These are phyloP conservation scores for Straminergon stramineum DNA, from an alignment of 225 moss, liverwort and hornwort genomes.

Conservation along the genomic window DNA sequence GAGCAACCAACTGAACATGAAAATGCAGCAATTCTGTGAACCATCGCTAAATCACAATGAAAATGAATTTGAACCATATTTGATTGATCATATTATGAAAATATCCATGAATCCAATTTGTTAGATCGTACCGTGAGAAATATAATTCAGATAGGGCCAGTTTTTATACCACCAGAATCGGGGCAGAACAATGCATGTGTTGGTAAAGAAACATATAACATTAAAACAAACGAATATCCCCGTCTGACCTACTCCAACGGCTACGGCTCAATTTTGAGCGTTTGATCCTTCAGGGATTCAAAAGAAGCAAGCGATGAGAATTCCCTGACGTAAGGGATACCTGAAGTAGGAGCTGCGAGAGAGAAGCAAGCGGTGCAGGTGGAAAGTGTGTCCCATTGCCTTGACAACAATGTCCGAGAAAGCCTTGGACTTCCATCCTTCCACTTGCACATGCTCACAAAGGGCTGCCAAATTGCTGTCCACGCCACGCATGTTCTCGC, in stretches of 20 bases:
- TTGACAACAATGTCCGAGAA: constrained; percentile 47
- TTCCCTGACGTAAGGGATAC: neutral
- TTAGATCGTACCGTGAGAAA: neutral
- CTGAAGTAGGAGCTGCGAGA: constrained; percentile 57
- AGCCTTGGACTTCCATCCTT: constrained; percentile 40
- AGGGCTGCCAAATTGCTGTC: constrained; percentile 36
- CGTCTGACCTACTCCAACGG: neutral
- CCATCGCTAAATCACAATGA: neutral
- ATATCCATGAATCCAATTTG: neutral
- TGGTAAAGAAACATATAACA: neutral
- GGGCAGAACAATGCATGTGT: neutral
- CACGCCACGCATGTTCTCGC: constrained; percentile 14
- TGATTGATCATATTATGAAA: neutral
- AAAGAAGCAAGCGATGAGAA: neutral
- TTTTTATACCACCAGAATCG: neutral
- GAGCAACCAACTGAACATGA: neutral
- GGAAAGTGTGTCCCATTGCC: constrained; percentile 46
- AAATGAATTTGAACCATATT: neutral
- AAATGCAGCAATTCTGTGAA: neutral
- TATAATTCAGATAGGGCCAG: neutral
- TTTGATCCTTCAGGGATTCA: neutral
- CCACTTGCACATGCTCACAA: constrained; percentile 46
- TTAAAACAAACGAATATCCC: neutral
- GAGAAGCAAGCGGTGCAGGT: constrained; percentile 52
- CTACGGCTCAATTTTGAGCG: neutral